phyloP scores from a whole-genome alignment of 148 eudicot species.

The Diospyros kaki region DNA sequence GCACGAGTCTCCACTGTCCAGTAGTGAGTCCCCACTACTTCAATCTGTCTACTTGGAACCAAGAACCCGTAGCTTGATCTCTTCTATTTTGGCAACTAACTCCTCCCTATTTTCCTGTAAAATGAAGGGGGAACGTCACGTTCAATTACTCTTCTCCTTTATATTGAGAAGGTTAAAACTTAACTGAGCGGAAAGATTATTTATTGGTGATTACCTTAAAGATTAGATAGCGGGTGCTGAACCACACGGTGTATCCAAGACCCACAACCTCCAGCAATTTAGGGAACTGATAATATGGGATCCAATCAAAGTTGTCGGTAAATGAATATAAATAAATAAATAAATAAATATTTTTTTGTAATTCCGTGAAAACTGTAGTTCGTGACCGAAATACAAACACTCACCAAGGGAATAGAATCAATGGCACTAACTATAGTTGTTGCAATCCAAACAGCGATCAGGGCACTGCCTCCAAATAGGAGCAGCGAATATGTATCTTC shows the following conservation, averaged over 20 bases:
- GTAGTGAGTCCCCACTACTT: background rate
- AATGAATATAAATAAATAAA: background rate
- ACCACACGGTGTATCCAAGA: slow-evolving; percentile 75
- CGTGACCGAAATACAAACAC: background rate
- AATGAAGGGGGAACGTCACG: background rate
- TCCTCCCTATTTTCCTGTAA: slow-evolving; percentile 72
- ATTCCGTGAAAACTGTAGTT: background rate
- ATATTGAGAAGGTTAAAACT: background rate
- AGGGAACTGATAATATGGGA: slow-evolving; percentile 42
- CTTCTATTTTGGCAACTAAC: slow-evolving; percentile 49
- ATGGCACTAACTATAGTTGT: slow-evolving; percentile 62
- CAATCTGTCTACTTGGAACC: slow-evolving; percentile 35
- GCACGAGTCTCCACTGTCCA: background rate
- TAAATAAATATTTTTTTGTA: background rate
- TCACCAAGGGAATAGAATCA: slow-evolving; percentile 81
- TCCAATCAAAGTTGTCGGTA: background rate
- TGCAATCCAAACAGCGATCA: slow-evolving; percentile 55
- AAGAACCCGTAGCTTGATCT: slow-evolving; percentile 58
- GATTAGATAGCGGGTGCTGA: slow-evolving; percentile 65
- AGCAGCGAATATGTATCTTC: slow-evolving; percentile 46
- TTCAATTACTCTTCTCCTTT: background rate
- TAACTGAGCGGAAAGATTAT: background rate
- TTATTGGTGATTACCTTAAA: slow-evolving; percentile 52
- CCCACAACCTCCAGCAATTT: slow-evolving; percentile 81
- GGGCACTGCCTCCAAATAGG: slow-evolving; percentile 51